phyloP scores from a whole-genome alignment of 2,329 filamentous ascomycete genomes.

The Aspergillus brasiliensis region DNA sequence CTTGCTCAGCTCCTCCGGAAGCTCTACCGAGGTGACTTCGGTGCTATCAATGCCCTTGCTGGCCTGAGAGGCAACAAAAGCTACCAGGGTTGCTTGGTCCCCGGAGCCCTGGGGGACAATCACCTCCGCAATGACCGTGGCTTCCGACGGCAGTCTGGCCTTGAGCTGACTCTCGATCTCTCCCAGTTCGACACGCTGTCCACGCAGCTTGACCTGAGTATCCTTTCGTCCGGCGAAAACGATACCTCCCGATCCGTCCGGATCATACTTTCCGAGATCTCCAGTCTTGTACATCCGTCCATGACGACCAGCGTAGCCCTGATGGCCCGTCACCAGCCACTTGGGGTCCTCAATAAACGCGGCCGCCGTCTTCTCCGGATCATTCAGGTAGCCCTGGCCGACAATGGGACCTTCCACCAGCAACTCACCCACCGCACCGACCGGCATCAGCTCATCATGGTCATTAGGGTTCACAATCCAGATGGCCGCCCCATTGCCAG shows the following conservation, averaged over 20 bases:
- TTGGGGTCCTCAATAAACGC: slow-evolving; percentile 41
- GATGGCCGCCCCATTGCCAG: slow-evolving; percentile 36
- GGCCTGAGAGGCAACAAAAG: slow-evolving; percentile 33
- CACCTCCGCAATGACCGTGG: slow-evolving; percentile 53
- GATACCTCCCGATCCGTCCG: slow-evolving; percentile 40
- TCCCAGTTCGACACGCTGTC: slow-evolving; percentile 47
- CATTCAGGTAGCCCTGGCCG: slow-evolving; percentile 49
- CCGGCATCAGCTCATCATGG: slow-evolving; percentile 39
- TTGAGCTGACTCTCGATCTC: slow-evolving; percentile 44
- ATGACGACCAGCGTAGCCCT: slow-evolving; percentile 25
- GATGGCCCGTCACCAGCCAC: slow-evolving; percentile 38
- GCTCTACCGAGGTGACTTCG: slow-evolving; percentile 17
- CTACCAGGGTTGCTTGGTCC: slow-evolving; percentile 33
- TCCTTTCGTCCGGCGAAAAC: slow-evolving; percentile 44
- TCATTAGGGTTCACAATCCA: slow-evolving; percentile 47
- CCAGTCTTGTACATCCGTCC: slow-evolving; percentile 46
- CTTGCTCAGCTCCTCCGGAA: slow-evolving; percentile 20
- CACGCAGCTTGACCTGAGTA: slow-evolving; percentile 45
- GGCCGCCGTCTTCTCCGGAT: slow-evolving; percentile 38
- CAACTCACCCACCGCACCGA: slow-evolving; percentile 52
- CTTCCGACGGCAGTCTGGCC: slow-evolving; percentile 29
- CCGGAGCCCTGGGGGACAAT: slow-evolving; percentile 39
- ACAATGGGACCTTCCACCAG: slow-evolving; percentile 52
- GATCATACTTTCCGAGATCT: slow-evolving; percentile 42
- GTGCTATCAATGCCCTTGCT: slow-evolving; percentile 20